Evolutionary conservation across 768 basidiomycete species (phyloP), one percentile per base, ranked within the genome.

Genomic region (Auricularia sp.): DNA sequence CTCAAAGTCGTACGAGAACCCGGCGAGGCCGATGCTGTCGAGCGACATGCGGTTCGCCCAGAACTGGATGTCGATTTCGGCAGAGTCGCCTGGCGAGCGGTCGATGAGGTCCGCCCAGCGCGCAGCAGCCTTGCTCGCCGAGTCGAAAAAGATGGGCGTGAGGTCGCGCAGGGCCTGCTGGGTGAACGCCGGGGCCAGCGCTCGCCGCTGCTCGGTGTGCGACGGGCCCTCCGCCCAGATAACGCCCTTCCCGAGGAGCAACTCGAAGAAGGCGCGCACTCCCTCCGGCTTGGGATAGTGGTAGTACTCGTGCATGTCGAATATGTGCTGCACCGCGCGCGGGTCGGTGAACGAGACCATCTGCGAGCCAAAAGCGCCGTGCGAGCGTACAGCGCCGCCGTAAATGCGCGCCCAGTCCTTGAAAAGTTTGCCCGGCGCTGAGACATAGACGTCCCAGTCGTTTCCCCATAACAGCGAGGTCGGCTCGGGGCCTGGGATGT

Each of bases 221-320:
- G 23, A 35, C 8, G 23, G 29, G 14, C 85, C 86, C 80, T 87
- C 86, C 7, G 84, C 78, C 82, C 84, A 86, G 29, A 87, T 80
- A 64, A 87, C 82, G 29, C 86, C 84, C 72, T 85, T 78, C 10
- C 86, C 86, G 6, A 85, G 76, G 1, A 84, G 79, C 39, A 80
- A 80, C 65, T 78, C 77, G 69, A 87, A 87, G 85, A 85, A 87
- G 11, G 80, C 80, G 66, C 85, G 79, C 21, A 86, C 85, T 33
- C 86, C 85, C 59, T 76, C 72, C 8, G 85, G 83, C 71, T 87
- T 87, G 3, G 85, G 85, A 67, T 87, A 86, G 43, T 73, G 74
- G 70, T 86, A 86, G 0, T 79, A 77, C 12, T 77, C 79, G 68
- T 84, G 56, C 56, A 23, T 81, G 39, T 79, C 79, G 2, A 86